Base-by-base conservation (phyloP, 1,284 basidiomycete species). In the Rhodofomes roseus region DNA sequence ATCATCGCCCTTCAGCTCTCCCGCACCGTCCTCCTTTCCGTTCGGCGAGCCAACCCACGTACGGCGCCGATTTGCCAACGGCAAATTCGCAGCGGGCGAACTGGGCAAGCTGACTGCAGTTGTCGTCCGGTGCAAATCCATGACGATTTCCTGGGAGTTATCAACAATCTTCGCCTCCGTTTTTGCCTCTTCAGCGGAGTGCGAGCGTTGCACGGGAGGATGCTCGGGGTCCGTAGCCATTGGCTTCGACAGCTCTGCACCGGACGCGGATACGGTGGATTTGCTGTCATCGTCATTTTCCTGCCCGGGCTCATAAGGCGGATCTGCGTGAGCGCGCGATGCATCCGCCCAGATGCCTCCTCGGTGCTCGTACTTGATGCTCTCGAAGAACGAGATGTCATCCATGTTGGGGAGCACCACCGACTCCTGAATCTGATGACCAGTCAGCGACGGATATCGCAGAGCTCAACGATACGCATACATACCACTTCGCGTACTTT, bases 351-450 rank as follows among this genome's bases (percentile, higher is more conserved):
- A 98, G 64, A 99, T 92, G 2, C 95, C 96, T 54, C 96, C 96
- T 46, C 96, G 87, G 61, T 86, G 83, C 44, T 75, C 68, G 60
- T 86, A 85, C 4, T 75, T 70, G 0, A 75, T 71, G 44, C 91
- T 96, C 72, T 96, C 91, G 72, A 97, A 98, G 82, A 96, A 98
- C 2, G 95, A 83, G 60, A 98, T 89, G 69, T 98, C 96, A 73
- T 99, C 96, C 93, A 98, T 96, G 75, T 98, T 94, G 8, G 97
- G 97, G 67, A 96, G 76, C 11, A 99, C 96, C 29, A 99, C 83
- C 0, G 94, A 96, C 68, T 99, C 96, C 66, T 86, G 83, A 54
- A 98, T 90, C 94, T 96, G 68, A 4, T 60, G n/a, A 52, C 43
- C 4, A 22, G 36, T 60, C 16, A 57, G 51, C 6, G 16, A n/a